phyloP scores from a whole-genome alignment of 306 rosid species.

The Acacia confusa region DNA sequence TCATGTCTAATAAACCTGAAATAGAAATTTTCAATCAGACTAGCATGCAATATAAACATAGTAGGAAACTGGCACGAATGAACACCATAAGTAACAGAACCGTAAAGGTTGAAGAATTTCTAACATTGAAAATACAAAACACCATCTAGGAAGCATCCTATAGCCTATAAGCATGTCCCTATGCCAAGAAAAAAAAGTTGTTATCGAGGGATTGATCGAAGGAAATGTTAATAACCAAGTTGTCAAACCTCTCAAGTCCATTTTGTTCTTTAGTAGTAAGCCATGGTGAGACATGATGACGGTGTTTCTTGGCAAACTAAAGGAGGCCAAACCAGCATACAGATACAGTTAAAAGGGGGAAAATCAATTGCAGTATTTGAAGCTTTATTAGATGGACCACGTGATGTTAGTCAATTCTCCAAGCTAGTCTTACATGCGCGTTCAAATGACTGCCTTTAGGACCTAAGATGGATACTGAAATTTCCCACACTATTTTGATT shows the following conservation, averaged over 20 bases:
- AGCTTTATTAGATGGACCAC: not conserved
- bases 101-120: constrained; percentile 4
- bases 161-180: not conserved
- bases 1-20: not conserved
- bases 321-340: not conserved
- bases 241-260: not conserved
- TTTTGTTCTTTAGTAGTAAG: not conserved
- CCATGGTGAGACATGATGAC: not conserved
- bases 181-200: not conserved
- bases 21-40: constrained; percentile 25
- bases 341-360: not conserved
- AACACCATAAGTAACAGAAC: constrained; percentile 16
- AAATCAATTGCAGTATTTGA: not conserved
- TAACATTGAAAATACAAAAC: constrained; percentile 4
- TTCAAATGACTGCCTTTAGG: not conserved
- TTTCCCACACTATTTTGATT: not conserved
- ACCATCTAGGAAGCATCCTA: not conserved
- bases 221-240: not conserved
- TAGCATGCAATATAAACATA: not conserved
- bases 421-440: not conserved
- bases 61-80: constrained; percentile 5
- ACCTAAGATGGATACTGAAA: not conserved
- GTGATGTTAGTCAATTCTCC: not conserved
- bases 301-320: not conserved
- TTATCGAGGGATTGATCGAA: not conserved